A percentile compares a stretch with the other conserved stretches of the same genome.
Evolutionary conservation across 2,329 filamentous ascomycete genomes (phyloP).

Genomic region (Botryotinia narcissicola): DNA sequence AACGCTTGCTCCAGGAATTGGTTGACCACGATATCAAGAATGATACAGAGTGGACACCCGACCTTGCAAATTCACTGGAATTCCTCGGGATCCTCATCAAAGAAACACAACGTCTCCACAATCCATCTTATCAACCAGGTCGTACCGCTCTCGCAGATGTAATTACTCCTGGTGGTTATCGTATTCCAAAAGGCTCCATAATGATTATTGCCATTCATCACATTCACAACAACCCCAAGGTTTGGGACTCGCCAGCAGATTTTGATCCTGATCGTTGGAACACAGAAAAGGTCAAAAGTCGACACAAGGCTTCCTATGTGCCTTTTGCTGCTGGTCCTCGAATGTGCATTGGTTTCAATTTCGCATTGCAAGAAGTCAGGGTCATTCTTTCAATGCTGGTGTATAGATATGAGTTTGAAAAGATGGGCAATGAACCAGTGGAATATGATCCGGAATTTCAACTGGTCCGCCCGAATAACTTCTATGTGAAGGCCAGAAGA

Average conservation of each 20-base stretch:
- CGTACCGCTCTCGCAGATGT: constrained; percentile 46
- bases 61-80: constrained; percentile 39
- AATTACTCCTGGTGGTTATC: constrained; percentile 47
- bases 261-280: constrained; percentile 32
- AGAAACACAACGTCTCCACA: constrained; percentile 47
- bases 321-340: constrained; percentile 41
- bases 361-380: constrained; percentile 42
- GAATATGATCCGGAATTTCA: constrained; percentile 45
- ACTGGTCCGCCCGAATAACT: constrained; percentile 42
- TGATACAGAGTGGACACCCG: constrained; percentile 38
- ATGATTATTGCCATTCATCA: constrained; percentile 29
- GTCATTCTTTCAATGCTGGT: constrained; percentile 42
- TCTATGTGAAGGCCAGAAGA: constrained; percentile 36
- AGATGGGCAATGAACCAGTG: constrained; percentile 37
- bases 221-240: constrained; percentile 30
- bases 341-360: constrained; percentile 44
- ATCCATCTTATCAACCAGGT: constrained; percentile 47
- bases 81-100: constrained; percentile 46
- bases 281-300: constrained; percentile 24
- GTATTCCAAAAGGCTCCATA: constrained; percentile 40
- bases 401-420: constrained; percentile 41
- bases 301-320: constrained; percentile 35
- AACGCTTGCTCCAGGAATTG: constrained; percentile 46
- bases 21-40: constrained; percentile 40
- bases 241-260: constrained; percentile 26